Base-by-base conservation (phyloP, 345 rosid genomes). In the Bruguiera sexangula region DNA sequence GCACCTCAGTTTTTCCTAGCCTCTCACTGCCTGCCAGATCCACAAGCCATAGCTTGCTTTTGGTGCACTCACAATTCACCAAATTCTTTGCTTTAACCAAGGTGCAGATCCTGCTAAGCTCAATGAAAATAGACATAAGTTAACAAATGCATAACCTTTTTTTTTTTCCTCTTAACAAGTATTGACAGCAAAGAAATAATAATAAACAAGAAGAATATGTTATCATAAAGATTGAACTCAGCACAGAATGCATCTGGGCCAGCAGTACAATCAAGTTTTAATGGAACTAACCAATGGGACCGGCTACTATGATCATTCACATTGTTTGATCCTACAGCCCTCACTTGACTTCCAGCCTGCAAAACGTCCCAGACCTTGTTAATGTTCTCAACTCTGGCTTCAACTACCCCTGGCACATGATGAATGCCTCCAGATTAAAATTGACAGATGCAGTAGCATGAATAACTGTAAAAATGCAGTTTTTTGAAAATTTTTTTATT, bases 21-120 rank as follows among this genome's bases (percentile, higher is more conserved):
- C 86, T 80, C 70, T 83, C 86, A 22, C 84, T 83, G 53, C 86
- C 86, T n/a, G 84, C 86, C 76, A 83, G 61, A 68, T 83, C 86
- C 50, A 83, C 81, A 21, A 83, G 81, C 84, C 84, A 80, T 15
- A 83, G 67, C 76, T 80, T 83, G 79, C 81, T 73, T 29, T 9
- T 52, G 24, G 71, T 65, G 54, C 75, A 65, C 29, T 72, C 69
- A 21, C 64, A 70, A 59, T 58, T 72, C 3, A 72, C 21, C 64
- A 72, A 46, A 24, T 58, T 65, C 60, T 58, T 72, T 50, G 75
- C 69, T 65, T 65, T 65, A 15, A 72, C 75, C 70, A 65, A 15
- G 15, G 69, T 66, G 32, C 70, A 60, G 21, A 73, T 62, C 70
- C 66, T 57, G 60, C 76, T 73, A 62, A 36, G 22, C 13, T 15